Base-by-base conservation (phyloP, 768 basidiomycete genomes). In the Rickenella mellea region DNA sequence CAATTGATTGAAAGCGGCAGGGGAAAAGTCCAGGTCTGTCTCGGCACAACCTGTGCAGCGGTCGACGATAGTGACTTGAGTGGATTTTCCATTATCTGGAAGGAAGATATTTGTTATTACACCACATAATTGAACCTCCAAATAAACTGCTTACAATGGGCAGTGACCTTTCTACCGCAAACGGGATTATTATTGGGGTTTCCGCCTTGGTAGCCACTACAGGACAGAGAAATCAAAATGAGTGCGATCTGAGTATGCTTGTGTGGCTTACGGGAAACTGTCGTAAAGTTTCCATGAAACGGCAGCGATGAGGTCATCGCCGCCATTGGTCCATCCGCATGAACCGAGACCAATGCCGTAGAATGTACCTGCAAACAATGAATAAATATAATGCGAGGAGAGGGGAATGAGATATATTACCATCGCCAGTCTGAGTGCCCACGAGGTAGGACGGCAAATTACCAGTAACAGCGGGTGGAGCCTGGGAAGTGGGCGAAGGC, bases 161-260 rank as follows among this genome's bases (percentile, higher is more conserved):
- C 61, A 0, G 17, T 51, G 42, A 83, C 61, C 41, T 61, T 49
- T 52, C 60, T 68, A 50, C 63, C 62, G 55, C 88, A 90, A 42
- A 90, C 57, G 26, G 87, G 84, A 64, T 91, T 88, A 42, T 48
- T 53, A 59, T 89, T 90, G 21, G 86, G 81, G 66, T 90, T 76
- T 5, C 39, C 65, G 20, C 71, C 70, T 14, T 59, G 40, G 55
- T 76, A 81, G 8, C 67, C 72, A 33, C 82, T 85, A 44, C 21
- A 40, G 28, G 27, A 41, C 32, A 19, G 4, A 33, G 15, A 10
- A 42, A 17, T 10, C 11, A 10, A 19, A 21, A 22, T 19, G 20
- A 12, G 10, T 6, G 17, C 21, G 15, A 7, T 36, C 25, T 19
- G 14, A 9, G 28, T 27, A 25, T 26, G 27, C 1, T 5, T 15